Percentiles rank a stretch among this genome's conserved stretches.
phyloP scores from a whole-genome alignment of 2,329 filamentous ascomycete species.

The Cordyceps cateniannulata region DNA sequence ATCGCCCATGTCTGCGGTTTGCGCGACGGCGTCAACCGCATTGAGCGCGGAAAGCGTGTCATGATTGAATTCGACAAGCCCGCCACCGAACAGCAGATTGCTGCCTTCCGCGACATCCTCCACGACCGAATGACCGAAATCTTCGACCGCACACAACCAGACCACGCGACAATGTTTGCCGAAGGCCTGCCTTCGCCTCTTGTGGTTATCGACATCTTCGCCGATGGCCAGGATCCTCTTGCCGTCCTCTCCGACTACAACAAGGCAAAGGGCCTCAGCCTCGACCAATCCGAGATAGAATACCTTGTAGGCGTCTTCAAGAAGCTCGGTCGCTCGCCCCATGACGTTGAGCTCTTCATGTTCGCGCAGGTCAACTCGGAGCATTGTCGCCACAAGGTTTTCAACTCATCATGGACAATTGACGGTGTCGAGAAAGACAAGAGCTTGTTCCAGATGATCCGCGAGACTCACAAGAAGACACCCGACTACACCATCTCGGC shows the following conservation, averaged over 20 bases:
- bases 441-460: constrained; percentile 92
- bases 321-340: constrained; percentile 29
- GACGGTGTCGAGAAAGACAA: constrained; percentile 74
- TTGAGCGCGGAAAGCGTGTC: constrained; percentile 81
- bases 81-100: constrained; percentile 38
- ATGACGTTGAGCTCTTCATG: constrained; percentile 13
- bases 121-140: constrained; percentile 96
- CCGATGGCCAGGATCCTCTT: constrained; percentile 56
- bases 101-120: constrained; percentile 62
- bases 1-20: constrained; percentile 90
- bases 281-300: constrained; percentile 84
- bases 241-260: constrained; percentile 78
- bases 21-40: constrained; percentile 60
- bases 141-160: constrained; percentile 60
- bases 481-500: constrained; percentile 85
- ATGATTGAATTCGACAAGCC: constrained; percentile 54
- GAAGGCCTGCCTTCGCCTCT: constrained; percentile 58
- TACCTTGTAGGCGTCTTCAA: constrained; percentile 68
- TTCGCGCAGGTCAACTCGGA: constrained; percentile 80
- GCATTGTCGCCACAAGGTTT: constrained; percentile 80
- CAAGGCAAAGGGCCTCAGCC: constrained; percentile 71
- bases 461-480: constrained; percentile 81
- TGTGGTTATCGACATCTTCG: constrained; percentile 68
- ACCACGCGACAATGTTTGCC: constrained; percentile 71
- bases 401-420: constrained; percentile 95